A percentile compares a stretch with the other conserved stretches of the same genome.
phyloP scores from a whole-genome alignment of 441 rosid species.

The Gossypium schwendimanii region DNA sequence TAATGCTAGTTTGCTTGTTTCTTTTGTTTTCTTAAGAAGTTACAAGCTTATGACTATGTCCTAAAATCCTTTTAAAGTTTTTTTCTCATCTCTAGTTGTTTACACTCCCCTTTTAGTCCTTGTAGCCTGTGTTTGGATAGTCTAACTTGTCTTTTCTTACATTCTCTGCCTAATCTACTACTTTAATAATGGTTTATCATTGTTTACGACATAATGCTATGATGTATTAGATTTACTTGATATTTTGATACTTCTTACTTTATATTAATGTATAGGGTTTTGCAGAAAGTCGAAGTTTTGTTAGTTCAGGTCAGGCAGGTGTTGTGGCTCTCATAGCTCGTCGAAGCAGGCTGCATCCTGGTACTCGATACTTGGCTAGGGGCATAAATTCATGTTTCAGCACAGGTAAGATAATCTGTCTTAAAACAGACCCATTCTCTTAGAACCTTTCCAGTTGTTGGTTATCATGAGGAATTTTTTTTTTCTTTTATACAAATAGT shows the following conservation, averaged over 20 bases:
- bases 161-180: not conserved
- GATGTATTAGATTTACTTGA: constrained; percentile 14
- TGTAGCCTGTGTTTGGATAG: not conserved
- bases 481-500: not conserved
- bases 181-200: constrained; percentile 11
- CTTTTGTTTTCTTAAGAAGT: not conserved
- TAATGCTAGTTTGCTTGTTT: constrained; percentile 13
- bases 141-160: not conserved
- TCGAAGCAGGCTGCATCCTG: constrained; percentile 95
- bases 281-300: constrained; percentile 92
- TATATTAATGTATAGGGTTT: constrained; percentile 84
- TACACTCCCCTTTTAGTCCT: not conserved
- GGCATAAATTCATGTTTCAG: constrained; percentile 95
- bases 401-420: constrained; percentile 53
- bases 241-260: constrained; percentile 42
- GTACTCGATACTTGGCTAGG: constrained; percentile 97
- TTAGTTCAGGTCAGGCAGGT: constrained; percentile 89
- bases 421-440: not conserved
- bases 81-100: not conserved
- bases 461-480: not conserved
- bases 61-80: not conserved
- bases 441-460: not conserved
- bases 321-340: constrained; percentile 87
- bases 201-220: not conserved
- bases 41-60: not conserved